Percentiles rank a stretch among this genome's conserved stretches.
Evolutionary conservation across 2,329 filamentous ascomycete species (phyloP).

Genomic region (Macrophomina tecta): DNA sequence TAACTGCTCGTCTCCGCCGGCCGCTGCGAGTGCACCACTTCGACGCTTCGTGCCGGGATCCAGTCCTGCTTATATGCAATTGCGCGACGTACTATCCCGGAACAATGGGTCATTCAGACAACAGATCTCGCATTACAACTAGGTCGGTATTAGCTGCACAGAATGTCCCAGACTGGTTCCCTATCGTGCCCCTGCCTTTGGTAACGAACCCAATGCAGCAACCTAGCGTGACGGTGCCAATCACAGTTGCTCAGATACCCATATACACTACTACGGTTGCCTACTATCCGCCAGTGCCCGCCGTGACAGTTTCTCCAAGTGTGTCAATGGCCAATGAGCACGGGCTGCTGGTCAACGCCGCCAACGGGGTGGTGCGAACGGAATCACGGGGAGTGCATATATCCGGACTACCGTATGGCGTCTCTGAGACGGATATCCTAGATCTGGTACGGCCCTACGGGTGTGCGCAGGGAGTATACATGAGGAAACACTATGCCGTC

Average conservation of each 20-base stretch:
- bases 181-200: neutral
- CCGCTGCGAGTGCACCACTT: constrained; percentile 33
- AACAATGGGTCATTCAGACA: constrained; percentile 38
- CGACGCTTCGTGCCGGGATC: constrained; percentile 32
- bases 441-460: constrained; percentile 38
- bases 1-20: constrained; percentile 36
- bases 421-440: constrained; percentile 37
- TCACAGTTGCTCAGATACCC: constrained; percentile 7
- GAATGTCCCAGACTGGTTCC: constrained; percentile 1
- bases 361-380: constrained; percentile 43
- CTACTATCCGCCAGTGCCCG: constrained; percentile 30
- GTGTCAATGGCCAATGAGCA: constrained; percentile 33
- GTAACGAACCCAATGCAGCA: constrained; percentile 8
- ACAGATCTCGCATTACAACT: constrained; percentile 40
- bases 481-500: constrained; percentile 40
- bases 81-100: constrained; percentile 39
- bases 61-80: constrained; percentile 43
- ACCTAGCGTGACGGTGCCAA: constrained; percentile 32
- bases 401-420: constrained; percentile 39
- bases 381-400: constrained; percentile 48
- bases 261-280: constrained; percentile 26
- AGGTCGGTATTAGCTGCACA: constrained; percentile 31
- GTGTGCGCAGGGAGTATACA: constrained; percentile 35
- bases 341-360: constrained; percentile 46
- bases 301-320: neutral